These are phyloP conservation scores for Colletotrichum ledebouriae DNA, from an alignment of 2,329 filamentous ascomycete species.

Conservation along the genomic window DNA sequence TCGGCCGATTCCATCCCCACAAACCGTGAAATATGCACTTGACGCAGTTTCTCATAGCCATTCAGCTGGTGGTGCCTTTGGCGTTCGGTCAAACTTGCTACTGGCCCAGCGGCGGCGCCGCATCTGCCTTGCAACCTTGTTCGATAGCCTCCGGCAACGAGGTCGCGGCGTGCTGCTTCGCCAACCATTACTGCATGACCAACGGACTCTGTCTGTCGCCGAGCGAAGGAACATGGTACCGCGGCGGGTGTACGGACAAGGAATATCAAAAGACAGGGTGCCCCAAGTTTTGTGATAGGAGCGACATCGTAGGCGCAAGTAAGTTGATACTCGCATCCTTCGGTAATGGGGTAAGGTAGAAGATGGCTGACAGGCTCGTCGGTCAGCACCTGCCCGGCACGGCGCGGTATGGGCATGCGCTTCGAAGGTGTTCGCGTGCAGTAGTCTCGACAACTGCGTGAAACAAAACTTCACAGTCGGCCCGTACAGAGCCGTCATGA, in stretches of 20 bases:
- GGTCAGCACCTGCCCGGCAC: constrained; percentile 7
- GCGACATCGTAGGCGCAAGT: constrained; percentile 7
- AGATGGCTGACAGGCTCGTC: not conserved
- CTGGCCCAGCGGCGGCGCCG: constrained; percentile 21
- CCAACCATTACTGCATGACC: constrained; percentile 35
- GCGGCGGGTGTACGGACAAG: constrained; percentile 33
- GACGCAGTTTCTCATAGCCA: constrained; percentile 6
- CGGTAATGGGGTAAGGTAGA: not conserved
- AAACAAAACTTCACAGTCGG: constrained; percentile 29
- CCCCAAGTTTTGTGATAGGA: constrained; percentile 32
- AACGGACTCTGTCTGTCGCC: constrained; percentile 41
- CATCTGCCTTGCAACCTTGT: not conserved
- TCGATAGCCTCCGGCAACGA: constrained; percentile 22
- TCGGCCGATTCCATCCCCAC: not conserved
- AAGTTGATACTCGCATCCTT: not conserved
- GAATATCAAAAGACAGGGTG: constrained; percentile 18
- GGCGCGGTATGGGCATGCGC: constrained; percentile 10
- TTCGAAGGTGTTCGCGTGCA: constrained; percentile 18
- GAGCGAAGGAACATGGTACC: constrained; percentile 35
- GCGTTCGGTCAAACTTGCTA: constrained; percentile 32
- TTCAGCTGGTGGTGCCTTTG: not conserved
- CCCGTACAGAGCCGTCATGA: constrained; percentile 24
- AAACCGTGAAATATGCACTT: constrained; percentile 1
- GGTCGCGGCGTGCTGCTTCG: constrained; percentile 35
- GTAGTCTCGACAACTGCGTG: constrained; percentile 22